Evolutionary conservation across 179 eudicot genomes (phyloP).

Genomic region (Nepenthes alata): DNA sequence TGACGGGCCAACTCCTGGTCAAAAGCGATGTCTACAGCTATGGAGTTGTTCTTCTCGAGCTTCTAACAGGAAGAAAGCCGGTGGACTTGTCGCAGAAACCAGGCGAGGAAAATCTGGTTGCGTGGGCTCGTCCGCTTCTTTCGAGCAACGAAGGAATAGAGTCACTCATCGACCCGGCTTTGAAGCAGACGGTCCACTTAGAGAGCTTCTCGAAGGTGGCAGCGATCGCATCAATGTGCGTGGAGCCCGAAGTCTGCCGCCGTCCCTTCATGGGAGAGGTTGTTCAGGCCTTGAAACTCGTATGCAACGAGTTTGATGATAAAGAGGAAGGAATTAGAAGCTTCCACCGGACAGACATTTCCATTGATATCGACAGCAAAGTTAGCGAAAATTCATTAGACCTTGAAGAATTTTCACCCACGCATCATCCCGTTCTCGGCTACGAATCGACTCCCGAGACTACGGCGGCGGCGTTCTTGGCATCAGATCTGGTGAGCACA

Average conservation of each 20-base stretch:
- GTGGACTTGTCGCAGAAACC: conserved; percentile 80
- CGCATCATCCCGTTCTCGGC: conserved; percentile 16
- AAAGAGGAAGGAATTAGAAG: conserved; percentile 31
- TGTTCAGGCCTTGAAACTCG: conserved; percentile 88
- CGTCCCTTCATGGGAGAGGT: conserved; percentile 99
- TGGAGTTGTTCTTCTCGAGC: conserved; percentile 93
- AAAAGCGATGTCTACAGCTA: conserved; percentile 99
- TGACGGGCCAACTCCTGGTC: conserved; percentile 97
- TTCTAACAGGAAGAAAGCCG: conserved; percentile 88
- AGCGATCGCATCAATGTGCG: conserved; percentile 97
- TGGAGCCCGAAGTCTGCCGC: conserved; percentile 88
- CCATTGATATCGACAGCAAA: conserved; percentile 13
- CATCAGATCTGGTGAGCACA: conserved; percentile 34
- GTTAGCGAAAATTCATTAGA: conserved; percentile 22
- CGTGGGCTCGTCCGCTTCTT: conserved; percentile 92
- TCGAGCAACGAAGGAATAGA: conserved; percentile 56
- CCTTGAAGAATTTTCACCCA: conserved; percentile 24
- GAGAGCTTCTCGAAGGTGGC: conserved; percentile 73
- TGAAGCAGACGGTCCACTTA: conserved; percentile 21
- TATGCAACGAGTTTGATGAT: conserved; percentile 63
- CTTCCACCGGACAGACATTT: conserved; percentile 18
- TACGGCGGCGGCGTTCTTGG: conserved; percentile 29
- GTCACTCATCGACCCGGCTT: conserved; percentile 39
- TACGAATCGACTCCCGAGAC: conserved; percentile 28
- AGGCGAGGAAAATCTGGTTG: conserved; percentile 89